Base-by-base conservation (phyloP, 2,329 filamentous ascomycete genomes). In the Cryphonectria japonica region DNA sequence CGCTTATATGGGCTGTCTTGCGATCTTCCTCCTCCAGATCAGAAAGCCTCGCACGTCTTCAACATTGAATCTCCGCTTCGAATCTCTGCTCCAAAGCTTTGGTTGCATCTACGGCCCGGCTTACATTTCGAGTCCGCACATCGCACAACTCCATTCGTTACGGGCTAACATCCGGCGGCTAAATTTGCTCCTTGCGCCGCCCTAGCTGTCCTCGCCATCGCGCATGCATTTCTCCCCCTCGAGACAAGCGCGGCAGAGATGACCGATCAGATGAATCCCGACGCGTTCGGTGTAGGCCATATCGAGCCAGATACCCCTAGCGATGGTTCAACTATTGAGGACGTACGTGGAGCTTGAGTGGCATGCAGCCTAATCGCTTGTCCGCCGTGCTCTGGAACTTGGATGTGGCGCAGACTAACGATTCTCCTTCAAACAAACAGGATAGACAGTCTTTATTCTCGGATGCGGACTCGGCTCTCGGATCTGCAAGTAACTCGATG, bases 381-480 rank as follows among this genome's bases (percentile, higher is more conserved):
- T 1, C 26, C 34, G 34, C 34, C 46, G 22, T 39, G 41, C 8
- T 63, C 39, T 52, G 19, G 16, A 32, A 37, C 4, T 13, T 61
- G 7, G 26, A 39, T 39, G 9, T 14, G 26, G 41, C 29, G 34
- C 41, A 62, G 39, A 26, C 67, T 63, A 64, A 69, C 50, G 2
- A 37, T 54, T 19, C 16, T 41, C 8, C n/a, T 57, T 32, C n/a
- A n/a, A n/a, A n/a, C 7, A n/a, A 41, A 29, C 39, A 72, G 68
- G 72, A 72, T 26, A 65, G 67, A 14, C 59, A 74, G 50, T 72
- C 68, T n/a, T 37, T 74, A 29, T 72, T 74, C 43, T 67, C 39
- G 26, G 76, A 77, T 34, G 59, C 32, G 13, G 78, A 79, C 68
- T 79, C 78, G 52, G 77, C 78, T 41, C 69, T 79, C 8, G 78